phyloP scores from a whole-genome alignment of 148 eudicot species.

The Polygonum maritimum region DNA sequence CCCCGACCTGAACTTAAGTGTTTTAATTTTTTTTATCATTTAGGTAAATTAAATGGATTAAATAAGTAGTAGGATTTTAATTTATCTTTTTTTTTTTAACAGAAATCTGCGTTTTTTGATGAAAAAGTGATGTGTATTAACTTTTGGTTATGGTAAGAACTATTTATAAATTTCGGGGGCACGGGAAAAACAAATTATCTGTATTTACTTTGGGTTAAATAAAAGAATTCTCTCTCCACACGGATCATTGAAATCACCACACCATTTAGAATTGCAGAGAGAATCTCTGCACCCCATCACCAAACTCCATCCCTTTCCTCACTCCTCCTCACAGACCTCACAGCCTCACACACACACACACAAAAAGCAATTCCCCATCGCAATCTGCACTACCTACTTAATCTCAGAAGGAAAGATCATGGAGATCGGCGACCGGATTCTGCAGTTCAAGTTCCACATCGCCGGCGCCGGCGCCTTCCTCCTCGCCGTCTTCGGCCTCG shows the following conservation, averaged over 20 bases:
- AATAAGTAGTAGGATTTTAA: too few relatives aligned
- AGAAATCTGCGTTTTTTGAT: too few relatives aligned
- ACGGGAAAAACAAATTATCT: too few relatives aligned
- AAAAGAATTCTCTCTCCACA: neutral
- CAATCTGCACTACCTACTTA: neutral
- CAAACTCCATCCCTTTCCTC: neutral
- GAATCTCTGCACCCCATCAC: neutral
- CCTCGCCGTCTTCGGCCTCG: slow-evolving; percentile 11
- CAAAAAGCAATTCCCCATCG: neutral
- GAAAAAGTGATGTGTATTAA: too few relatives aligned
- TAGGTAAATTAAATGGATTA: too few relatives aligned
- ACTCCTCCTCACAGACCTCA: neutral
- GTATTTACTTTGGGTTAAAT: neutral
- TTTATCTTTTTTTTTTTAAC: too few relatives aligned
- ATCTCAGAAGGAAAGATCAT: slow-evolving; percentile 11
- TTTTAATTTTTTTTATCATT: too few relatives aligned
- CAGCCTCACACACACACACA: neutral
- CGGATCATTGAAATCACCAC: neutral
- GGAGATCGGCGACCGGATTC: slow-evolving; percentile 53
- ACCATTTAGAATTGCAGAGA: neutral
- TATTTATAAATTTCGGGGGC: too few relatives aligned
- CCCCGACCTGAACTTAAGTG: too few relatives aligned
- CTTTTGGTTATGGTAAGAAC: too few relatives aligned
- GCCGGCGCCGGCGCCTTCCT: slow-evolving; percentile 19
- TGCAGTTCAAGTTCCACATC: slow-evolving; percentile 44